Evolutionary conservation across 305 asterid genomes (phyloP).

Genomic region (Solanum hybrid): DNA sequence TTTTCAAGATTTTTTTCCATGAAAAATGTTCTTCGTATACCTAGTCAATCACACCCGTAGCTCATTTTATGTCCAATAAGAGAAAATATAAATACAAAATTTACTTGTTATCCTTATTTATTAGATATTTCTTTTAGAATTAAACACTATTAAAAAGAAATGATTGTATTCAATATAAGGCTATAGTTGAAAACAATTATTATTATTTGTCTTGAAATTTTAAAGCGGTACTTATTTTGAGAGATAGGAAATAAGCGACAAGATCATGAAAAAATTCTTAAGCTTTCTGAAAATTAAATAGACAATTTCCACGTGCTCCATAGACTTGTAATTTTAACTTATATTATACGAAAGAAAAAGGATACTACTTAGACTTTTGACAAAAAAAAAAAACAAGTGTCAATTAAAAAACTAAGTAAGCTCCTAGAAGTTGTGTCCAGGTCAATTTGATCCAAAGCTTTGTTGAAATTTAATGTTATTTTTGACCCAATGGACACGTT

Average conservation of each 20-base stretch:
- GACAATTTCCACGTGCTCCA: not conserved
- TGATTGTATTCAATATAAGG: too few relatives aligned
- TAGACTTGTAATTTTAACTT: not conserved
- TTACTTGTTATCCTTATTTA: too few relatives aligned
- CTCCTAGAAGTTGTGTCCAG: not conserved
- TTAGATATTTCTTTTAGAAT: too few relatives aligned
- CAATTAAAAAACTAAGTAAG: not conserved
- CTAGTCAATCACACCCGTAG: too few relatives aligned
- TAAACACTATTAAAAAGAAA: too few relatives aligned
- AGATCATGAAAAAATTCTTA: not conserved
- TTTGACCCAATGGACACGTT: not conserved
- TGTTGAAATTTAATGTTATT: not conserved
- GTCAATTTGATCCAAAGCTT: not conserved
- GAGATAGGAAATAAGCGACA: rapidly evolving
- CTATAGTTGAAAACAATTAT: not conserved
- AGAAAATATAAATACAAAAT: too few relatives aligned
- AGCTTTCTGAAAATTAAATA: not conserved
- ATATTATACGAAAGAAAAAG: not conserved
- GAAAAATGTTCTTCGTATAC: too few relatives aligned
- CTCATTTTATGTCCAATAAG: too few relatives aligned
- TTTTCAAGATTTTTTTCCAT: too few relatives aligned
- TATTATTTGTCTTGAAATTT: not conserved
- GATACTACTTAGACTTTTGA: not conserved
- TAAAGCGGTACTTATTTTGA: not conserved
- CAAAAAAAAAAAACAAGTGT: not conserved